Evolutionary conservation across 2,329 filamentous ascomycete species (phyloP), one percentile per base, ranked within the genome.

Genomic region (Aureobasidium subglaciale): DNA sequence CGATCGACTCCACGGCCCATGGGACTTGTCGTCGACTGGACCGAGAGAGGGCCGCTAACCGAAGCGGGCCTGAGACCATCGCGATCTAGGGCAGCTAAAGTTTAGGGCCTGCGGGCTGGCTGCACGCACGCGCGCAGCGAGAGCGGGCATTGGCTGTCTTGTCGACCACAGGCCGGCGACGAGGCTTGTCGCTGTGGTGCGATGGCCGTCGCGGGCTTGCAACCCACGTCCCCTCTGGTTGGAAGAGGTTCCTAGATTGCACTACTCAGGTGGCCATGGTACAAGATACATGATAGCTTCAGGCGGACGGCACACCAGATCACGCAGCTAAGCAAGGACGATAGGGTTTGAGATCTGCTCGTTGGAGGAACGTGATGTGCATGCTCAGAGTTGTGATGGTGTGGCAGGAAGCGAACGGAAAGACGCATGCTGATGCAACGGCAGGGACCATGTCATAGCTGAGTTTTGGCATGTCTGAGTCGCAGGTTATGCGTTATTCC

Each of bases 291-390:
- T 30, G 29, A 8, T 13, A 8, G 29, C 8, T 30, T 13, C 16
- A 18, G 7, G 15, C 37, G 15, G 24, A 25, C 46, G 46, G 46
- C 20, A 41, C 35, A 41, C 27, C 35, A 30, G 48, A 52, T 52
- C 48, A 52, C 34, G 34, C 48, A 52, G 40, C 48, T 52, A n/a
- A 15, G 35, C 34, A 41, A 20, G 35, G 48, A 41, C 48, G 48
- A 52, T 52, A 22, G 48, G 48, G 48, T 52, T 52, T 52, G 48
- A 52, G 48, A 52, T 52, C 48, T 32, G 35, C 29, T 38, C 32
- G 46, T 38, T 38, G 24, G 48, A 52, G 48, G 35, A 52, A 52
- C 48, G 48, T 52, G 48, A 52, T 40, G 46, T 50, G 46, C 46
- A 50, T 50, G 46, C n/a, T 25, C 11, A 8, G 9, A 18, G 37